Conservation (phyloP, 257 asterid species). For the Fraxinus quadrangulata region DNA sequence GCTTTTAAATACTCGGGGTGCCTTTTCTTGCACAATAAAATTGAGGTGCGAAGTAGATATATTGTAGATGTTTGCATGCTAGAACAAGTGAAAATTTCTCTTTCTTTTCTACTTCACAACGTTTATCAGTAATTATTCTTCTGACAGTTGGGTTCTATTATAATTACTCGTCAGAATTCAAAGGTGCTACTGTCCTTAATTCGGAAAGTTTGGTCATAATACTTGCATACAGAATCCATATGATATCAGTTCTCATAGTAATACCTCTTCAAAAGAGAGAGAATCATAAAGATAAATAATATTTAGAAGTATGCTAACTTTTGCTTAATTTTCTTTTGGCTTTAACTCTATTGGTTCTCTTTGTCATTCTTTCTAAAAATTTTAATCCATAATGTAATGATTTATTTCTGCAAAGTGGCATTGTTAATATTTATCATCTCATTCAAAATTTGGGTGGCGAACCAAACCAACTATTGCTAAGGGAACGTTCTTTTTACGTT, state of each 20-base stretch:
- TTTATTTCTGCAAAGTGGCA: neutral
- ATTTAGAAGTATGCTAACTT: neutral
- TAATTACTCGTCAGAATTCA: neutral
- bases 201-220: neutral
- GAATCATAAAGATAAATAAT: neutral
- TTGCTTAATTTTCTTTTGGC: neutral
- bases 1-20: neutral
- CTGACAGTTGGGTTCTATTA: neutral
- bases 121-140: too few species aligned
- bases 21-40: neutral
- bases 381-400: neutral
- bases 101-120: neutral
- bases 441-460: neutral
- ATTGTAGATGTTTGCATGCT: neutral
- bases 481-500: neutral
- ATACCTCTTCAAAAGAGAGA: neutral
- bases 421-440: neutral
- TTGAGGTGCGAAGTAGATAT: neutral
- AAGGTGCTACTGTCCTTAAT: neutral
- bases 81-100: neutral
- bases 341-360: neutral
- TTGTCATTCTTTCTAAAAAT: neutral
- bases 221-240: neutral
- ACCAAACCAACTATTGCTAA: neutral
- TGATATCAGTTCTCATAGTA: neutral